Percentiles rank a stretch among this genome's conserved stretches.
Conservation (phyloP, 495 filamentous ascomycete species). For the Penicillium arizonense region DNA sequence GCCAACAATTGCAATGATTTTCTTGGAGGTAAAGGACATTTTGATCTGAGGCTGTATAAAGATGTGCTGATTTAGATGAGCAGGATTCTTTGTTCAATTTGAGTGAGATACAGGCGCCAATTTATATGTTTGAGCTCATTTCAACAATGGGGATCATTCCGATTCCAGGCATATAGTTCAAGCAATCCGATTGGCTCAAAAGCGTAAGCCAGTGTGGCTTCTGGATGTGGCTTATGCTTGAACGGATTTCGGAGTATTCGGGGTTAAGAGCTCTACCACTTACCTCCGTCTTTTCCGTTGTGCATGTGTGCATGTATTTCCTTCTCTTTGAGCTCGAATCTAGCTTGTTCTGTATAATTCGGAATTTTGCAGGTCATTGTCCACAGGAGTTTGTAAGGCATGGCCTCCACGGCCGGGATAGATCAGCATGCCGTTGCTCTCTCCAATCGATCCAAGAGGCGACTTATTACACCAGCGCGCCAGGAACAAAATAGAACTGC, state of each 20-base stretch:
- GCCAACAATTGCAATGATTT: conserved; percentile 29
- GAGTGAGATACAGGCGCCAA: neutral
- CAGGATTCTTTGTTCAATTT: neutral
- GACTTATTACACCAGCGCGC: conserved; percentile 39
- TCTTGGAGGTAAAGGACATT: conserved; percentile 7
- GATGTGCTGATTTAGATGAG: neutral
- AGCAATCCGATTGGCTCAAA: conserved; percentile 12
- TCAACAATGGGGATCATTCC: neutral
- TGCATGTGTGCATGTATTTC: neutral
- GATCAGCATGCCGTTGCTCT: neutral
- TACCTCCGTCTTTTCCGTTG: neutral
- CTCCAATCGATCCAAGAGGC: conserved; percentile 19
- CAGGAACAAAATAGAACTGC: conserved; percentile 40
- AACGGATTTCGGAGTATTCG: neutral
- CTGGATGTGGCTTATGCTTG: conserved; percentile 6
- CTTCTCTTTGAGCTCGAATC: neutral
- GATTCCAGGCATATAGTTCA: conserved; percentile 4
- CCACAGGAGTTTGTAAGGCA: neutral
- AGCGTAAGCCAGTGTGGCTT: conserved; percentile 21
- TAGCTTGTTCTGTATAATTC: neutral
- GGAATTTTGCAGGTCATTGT: neutral
- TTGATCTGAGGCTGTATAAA: neutral
- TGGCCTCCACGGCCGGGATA: neutral
- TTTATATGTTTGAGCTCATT: neutral
- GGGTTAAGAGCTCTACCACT: neutral